A percentile compares a stretch with the other conserved stretches of the same genome.
phyloP scores from a whole-genome alignment of 768 basidiomycete genomes.

The Tylopilus vinaceipallidus region DNA sequence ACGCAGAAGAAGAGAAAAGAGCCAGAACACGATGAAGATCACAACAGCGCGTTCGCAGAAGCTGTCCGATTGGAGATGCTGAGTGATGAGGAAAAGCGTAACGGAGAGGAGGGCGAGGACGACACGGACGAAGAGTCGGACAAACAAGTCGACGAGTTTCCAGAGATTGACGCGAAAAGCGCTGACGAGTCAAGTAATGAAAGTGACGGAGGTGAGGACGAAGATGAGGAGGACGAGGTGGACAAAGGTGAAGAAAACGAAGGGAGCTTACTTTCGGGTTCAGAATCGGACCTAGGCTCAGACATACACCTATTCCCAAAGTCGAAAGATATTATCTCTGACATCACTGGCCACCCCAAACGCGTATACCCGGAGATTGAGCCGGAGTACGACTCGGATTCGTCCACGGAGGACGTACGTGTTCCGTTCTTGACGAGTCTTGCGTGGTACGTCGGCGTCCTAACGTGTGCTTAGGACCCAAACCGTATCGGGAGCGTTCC shows the following conservation, averaged over 20 bases:
- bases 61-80: constrained; percentile 62
- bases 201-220: constrained; percentile 35
- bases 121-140: constrained; percentile 42
- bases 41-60: constrained; percentile 33
- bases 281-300: constrained; percentile 36
- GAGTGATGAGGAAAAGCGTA: constrained; percentile 64
- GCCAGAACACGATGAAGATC: constrained; percentile 38
- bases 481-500: constrained; percentile 95
- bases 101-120: constrained; percentile 30
- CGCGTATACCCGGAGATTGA: constrained; percentile 86
- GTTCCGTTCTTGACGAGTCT: constrained; percentile 1
- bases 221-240: constrained; percentile 16
- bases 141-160: constrained; percentile 70
- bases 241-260: constrained; percentile 36
- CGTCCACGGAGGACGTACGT: constrained; percentile 87
- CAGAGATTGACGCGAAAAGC: constrained; percentile 58
- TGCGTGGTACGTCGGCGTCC: constrained; percentile 1
- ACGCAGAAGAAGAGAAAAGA: constrained; percentile 60
- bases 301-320: constrained; percentile 59
- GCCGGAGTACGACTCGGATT: constrained; percentile 88
- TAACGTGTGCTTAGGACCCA: constrained; percentile 56
- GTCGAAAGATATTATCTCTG: constrained; percentile 67
- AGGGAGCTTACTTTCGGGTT: constrained; percentile 35
- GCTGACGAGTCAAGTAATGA: constrained; percentile 35
- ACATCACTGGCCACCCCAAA: constrained; percentile 83